These are phyloP conservation scores for Onygena corvina DNA, from an alignment of 2,329 filamentous ascomycete species.

Conservation along the genomic window DNA sequence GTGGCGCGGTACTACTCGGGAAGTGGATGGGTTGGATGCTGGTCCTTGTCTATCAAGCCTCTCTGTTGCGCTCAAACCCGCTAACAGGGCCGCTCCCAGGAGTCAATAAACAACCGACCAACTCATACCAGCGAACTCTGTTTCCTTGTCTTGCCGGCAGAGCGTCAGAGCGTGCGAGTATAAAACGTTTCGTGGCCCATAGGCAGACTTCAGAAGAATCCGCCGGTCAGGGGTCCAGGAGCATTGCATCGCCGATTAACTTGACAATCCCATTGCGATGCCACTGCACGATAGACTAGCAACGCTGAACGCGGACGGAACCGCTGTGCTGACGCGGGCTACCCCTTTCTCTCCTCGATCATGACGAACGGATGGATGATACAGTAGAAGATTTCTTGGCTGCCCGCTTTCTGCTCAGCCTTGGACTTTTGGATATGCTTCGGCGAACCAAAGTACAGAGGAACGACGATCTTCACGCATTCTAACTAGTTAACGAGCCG, in stretches of 20 bases:
- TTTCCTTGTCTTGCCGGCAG: background rate
- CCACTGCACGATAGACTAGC: too few relatives aligned
- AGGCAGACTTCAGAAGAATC: background rate
- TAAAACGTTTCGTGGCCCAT: constrained; percentile 1
- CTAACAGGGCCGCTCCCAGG: constrained; percentile 1
- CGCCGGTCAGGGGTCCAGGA: background rate
- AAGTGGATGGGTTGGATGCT: constrained; percentile 3
- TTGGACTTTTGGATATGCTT: too few relatives aligned
- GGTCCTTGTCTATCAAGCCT: constrained; percentile 4
- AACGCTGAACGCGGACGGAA: too few relatives aligned
- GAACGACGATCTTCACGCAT: background rate
- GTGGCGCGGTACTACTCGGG: constrained; percentile 6
- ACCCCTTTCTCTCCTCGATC: too few relatives aligned
- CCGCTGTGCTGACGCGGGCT: too few relatives aligned
- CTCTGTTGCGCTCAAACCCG: background rate
- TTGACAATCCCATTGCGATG: too few relatives aligned
- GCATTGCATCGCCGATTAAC: background rate
- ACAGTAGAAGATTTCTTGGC: background rate
- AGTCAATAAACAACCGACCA: background rate
- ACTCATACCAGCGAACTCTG: constrained; percentile 2
- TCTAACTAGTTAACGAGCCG: background rate
- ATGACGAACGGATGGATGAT: too few relatives aligned
- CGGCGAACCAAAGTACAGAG: background rate
- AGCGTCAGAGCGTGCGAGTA: constrained; percentile 5
- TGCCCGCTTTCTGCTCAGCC: background rate